Evolutionary conservation across 2,329 filamentous ascomycete species (phyloP), one percentile per base, ranked within the genome.

Genomic region (Colletotrichum sp.): DNA sequence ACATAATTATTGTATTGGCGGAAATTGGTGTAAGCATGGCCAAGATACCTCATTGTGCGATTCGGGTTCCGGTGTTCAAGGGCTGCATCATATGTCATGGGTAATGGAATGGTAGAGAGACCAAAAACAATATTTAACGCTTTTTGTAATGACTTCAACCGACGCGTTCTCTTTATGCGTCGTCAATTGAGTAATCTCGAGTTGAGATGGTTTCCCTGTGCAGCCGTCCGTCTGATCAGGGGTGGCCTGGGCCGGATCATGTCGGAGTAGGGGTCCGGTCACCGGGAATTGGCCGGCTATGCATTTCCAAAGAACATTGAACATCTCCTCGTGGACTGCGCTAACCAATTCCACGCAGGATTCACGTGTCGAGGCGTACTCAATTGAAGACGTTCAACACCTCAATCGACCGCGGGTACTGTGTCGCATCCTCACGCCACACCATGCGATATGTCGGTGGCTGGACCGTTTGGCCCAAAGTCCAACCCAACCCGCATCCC

Each of bases 21-120:
- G 69, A 48, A 13, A 34, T 18, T 7, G 55, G 65, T 43, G 64
- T 28, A 26, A 69, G 56, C 67, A 62, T 69, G 55, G 67, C 62
- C 56, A 69, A 69, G 67, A 69, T 69, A 69, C 67, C 67, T 69
- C 36, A 55, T 30, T 59, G 67, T 52, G 67, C 55, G 58, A 71
- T 63, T 71, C 21, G 55, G 21, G 38, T 26, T 63, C 9, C 43
- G 58, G 59, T 71, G 68, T 55, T 71, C 16, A 36, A 28, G 18
- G 38, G 59, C 18, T 55, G 58, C 59, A 34, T 55, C 43, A 36
- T 26, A 55, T 71, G 21, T 38, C 34, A 69, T 62, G 56, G 56
- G 26, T 62, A 69, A 62, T 62, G 56, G 67, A 69, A 32, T 21
- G 67, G 56, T 69, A 69, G 67, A 62, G 56, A 69, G 34, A 55